Evolutionary conservation across 306 rosid species (phyloP).

Genomic region (cucumber (Cucumis sativus)): DNA sequence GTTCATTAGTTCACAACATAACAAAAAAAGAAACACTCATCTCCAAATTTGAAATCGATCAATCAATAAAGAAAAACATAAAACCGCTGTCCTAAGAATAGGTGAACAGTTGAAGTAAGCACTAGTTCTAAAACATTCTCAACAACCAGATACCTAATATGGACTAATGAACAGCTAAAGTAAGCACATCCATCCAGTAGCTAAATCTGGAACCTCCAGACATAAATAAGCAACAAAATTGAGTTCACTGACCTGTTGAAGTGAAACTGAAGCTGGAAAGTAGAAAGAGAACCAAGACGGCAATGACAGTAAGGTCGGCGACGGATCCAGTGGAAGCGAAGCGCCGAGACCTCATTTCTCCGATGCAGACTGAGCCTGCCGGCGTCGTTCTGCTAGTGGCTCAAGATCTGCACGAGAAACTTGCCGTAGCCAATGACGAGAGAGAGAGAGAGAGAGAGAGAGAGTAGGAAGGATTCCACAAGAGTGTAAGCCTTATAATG

Average conservation of each 20-base stretch:
- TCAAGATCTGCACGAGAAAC: slow-evolving; percentile 29
- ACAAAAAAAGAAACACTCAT: not conserved
- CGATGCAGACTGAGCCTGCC: slow-evolving; percentile 20
- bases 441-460: slow-evolving; percentile 12
- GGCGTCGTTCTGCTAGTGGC: not conserved
- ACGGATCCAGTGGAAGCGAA: slow-evolving; percentile 34
- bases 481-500: not conserved
- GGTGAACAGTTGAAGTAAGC: not conserved
- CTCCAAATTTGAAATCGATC: not conserved
- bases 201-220: not conserved
- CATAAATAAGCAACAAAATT: not conserved
- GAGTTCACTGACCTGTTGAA: slow-evolving; percentile 47
- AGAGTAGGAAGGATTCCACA: not conserved
- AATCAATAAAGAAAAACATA: not conserved
- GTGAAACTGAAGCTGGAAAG: slow-evolving; percentile 50
- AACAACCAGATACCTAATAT: not conserved
- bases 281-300: slow-evolving; percentile 31
- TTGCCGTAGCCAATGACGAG: not conserved
- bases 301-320: slow-evolving; percentile 21
- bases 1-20: not conserved
- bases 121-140: not conserved
- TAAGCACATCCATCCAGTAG: not conserved
- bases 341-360: slow-evolving; percentile 36
- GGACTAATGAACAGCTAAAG: not conserved
- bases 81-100: not conserved